These are phyloP conservation scores for Coemansia biformis DNA, from an alignment of 192 early-diverging fungal species.

Conservation along the genomic window DNA sequence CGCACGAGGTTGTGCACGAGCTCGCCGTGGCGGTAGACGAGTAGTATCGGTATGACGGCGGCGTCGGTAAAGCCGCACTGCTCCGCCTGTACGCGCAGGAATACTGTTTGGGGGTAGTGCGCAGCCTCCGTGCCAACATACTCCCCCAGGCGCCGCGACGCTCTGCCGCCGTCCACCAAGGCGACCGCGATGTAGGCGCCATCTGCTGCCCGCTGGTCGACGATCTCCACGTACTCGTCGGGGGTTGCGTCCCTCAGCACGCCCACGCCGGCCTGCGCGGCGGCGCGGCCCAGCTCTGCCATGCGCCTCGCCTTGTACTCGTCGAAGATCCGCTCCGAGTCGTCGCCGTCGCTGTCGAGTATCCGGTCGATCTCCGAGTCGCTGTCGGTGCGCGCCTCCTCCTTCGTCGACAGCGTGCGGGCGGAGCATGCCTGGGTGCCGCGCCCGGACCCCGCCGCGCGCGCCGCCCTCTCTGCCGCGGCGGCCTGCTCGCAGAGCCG, in stretches of 20 bases:
- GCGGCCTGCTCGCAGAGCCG: slow-evolving; percentile 3
- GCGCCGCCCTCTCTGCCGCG: too few species aligned
- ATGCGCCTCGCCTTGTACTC: slow-evolving; percentile 34
- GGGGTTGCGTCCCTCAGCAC: slow-evolving; percentile 17
- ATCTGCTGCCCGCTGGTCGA: slow-evolving; percentile 22
- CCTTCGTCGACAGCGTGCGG: slow-evolving; percentile 8
- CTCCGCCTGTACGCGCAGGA: slow-evolving; percentile 29
- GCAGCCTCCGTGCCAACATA: slow-evolving; percentile 9
- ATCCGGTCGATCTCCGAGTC: background rate
- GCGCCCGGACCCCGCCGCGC: too few species aligned
- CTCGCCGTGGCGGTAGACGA: slow-evolving; percentile 31
- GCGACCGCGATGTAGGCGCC: slow-evolving; percentile 8
- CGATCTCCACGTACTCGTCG: slow-evolving; percentile 38
- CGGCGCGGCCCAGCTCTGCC: slow-evolving; percentile 8
- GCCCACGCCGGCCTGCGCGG: slow-evolving; percentile 10
- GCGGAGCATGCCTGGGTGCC: slow-evolving; percentile 11
- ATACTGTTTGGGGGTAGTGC: slow-evolving; percentile 15
- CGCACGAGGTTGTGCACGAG: slow-evolving; percentile 37
- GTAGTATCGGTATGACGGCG: slow-evolving; percentile 26
- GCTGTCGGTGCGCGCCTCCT: background rate
- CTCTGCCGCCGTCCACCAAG: slow-evolving; percentile 9
- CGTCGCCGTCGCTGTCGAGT: slow-evolving; percentile 7
- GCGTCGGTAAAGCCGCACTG: slow-evolving; percentile 36
- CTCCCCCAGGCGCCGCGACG: slow-evolving; percentile 12
- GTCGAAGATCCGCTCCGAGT: slow-evolving; percentile 10